Evolutionary conservation across 345 rosid species (phyloP), one percentile per base, ranked within the genome.

Genomic region (Hypericum androsaemum): DNA sequence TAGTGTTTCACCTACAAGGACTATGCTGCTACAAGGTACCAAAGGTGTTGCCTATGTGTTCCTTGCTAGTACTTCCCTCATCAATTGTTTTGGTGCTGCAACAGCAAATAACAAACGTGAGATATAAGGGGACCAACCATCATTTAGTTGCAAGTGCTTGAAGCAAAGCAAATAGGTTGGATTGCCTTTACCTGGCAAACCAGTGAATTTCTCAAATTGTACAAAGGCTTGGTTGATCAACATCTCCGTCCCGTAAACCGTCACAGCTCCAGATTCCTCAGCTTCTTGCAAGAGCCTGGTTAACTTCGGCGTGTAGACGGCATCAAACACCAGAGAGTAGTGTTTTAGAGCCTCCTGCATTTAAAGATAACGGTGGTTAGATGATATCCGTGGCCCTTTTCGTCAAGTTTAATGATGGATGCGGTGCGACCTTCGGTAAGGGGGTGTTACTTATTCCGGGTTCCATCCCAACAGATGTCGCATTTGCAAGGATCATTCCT

Each of bases 391-490:
- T n/a, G 10, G 47, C 7, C 12, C 3, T 9, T 43, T 6, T 43
- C 0, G 47, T 12, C 7, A 12, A 10, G 12, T 43, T 11, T 10
- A n/a, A 5, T 3, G 47, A 12, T 5, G 47, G 7, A 8, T 9
- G 41, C 4, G 41, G 45, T 39, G 64, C 49, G 53, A 77, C 87
- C 83, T 80, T 77, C 15, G 83, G 56, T 53, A 81, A 39, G 16
- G 76, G 83, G 39, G 78, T 66, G 28, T 62, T 73, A 7, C 77
- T 71, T 3, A 43, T 61, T 52, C 71, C 75, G 43, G 87, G 87
- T 63, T 77, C 56, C 83, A 75, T 77, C 57, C 87, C 86, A 52
- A 77, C 75, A 1, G 83, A 71, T 28, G 86, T 77, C 41, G 86
- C 60, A 45, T 77, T 80, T 50, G 75, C 86, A 5, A 77, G 86